These are phyloP conservation scores for Myriosclerotinia scirpicola DNA, from an alignment of 2,329 filamentous ascomycete genomes.

Conservation along the genomic window DNA sequence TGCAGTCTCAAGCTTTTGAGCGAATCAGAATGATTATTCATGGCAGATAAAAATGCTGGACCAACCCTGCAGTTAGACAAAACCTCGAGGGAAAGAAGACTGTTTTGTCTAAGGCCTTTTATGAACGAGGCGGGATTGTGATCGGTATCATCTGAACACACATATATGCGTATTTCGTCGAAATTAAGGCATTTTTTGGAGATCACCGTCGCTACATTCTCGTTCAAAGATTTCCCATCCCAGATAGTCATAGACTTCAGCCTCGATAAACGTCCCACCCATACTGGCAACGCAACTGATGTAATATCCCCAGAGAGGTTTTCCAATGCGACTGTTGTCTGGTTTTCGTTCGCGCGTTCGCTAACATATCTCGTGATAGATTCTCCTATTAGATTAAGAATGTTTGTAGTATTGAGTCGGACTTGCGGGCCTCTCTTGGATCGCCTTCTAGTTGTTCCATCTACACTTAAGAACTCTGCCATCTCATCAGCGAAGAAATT, in stretches of 20 bases:
- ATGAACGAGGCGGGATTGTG: slow-evolving; percentile 59
- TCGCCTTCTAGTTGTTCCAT: slow-evolving; percentile 38
- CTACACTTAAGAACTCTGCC: slow-evolving; percentile 38
- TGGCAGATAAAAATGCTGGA: slow-evolving; percentile 52
- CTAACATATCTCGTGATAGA: slow-evolving; percentile 55
- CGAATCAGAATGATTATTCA: slow-evolving; percentile 54
- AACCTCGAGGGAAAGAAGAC: slow-evolving; percentile 58
- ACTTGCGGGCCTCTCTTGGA: slow-evolving; percentile 32
- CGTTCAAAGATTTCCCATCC: slow-evolving; percentile 59
- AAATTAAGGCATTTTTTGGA: slow-evolving; percentile 60
- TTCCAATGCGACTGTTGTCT: slow-evolving; percentile 54
- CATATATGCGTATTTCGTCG: slow-evolving; percentile 58
- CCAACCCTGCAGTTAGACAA: slow-evolving; percentile 57
- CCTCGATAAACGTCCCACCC: slow-evolving; percentile 58
- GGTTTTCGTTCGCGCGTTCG: slow-evolving; percentile 42
- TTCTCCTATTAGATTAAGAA: slow-evolving; percentile 53
- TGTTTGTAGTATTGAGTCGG: slow-evolving; percentile 42
- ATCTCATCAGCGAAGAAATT: slow-evolving; percentile 47
- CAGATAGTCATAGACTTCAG: slow-evolving; percentile 60
- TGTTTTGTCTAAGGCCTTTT: slow-evolving; percentile 54
- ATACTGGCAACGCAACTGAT: slow-evolving; percentile 53
- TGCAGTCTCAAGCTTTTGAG: slow-evolving; percentile 54
- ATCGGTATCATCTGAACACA: slow-evolving; percentile 45
- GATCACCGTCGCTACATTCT: slow-evolving; percentile 55
- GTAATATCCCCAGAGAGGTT: slow-evolving; percentile 57